Base-by-base conservation (phyloP, 495 filamentous ascomycete genomes). In the Penicillium herquei region DNA sequence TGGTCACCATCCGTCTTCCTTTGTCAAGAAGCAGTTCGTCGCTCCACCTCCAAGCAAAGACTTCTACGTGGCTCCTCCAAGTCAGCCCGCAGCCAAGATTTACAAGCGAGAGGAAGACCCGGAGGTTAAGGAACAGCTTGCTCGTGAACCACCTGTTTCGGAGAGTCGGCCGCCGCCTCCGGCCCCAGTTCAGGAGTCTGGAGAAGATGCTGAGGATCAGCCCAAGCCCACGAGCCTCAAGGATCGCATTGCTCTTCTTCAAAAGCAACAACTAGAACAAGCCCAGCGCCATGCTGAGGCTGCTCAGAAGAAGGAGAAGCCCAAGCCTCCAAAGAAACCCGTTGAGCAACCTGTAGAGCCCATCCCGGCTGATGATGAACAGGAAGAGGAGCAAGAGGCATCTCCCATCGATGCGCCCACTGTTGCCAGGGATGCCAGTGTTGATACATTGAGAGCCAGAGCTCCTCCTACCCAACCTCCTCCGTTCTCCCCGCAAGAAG, bases 11-110 rank as follows among this genome's bases (percentile, higher is more conserved):
- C 79, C 81, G 10, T 75, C 77, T 46, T 80, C 81, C 54, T 98
- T 98, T 61, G 84, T 98, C 69, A 97, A 95, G 79, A 98, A 98
- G 71, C 91, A 94, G n/a, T 98, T 97, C 63, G 94, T 98, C 54
- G 88, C 94, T 1, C 91, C 95, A 32, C 94, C 94, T 49, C 94
- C 94, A 7, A 96, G 91, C 70, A 89, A 92, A 58, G 87, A 97
- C 78, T 87, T 95, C 2, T 98, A 91, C 63, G 82, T 98, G 1
- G 88, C 94, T 35, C 85, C 86, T 6, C 84, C 85, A 39, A 77
- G 80, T 17, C 83, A 86, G 34, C 79, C 83, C 26, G 84, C 85
- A 14, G 81, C 86, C 31, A 94, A 87, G 73, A 68, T 91, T 10
- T 96, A 96, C 63, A 84, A 86, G 50, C 79, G 96, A 39, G 94